These are phyloP conservation scores for Daldinia vernicosa DNA, from an alignment of 495 filamentous ascomycete genomes.

Conservation along the genomic window DNA sequence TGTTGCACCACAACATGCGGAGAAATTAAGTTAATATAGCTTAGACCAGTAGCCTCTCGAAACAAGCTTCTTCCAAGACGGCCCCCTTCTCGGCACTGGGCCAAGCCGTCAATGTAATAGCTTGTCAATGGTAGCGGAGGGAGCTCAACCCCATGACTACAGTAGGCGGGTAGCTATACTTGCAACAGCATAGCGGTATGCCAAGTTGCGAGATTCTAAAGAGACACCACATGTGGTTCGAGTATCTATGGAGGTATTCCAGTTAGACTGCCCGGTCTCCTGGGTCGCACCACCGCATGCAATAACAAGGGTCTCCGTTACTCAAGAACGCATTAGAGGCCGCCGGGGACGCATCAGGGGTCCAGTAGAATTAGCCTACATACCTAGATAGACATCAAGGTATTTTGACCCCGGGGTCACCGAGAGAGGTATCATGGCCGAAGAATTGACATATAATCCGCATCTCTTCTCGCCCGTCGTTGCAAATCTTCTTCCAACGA, in stretches of 20 bases:
- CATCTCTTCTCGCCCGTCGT: background rate
- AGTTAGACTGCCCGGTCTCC: slow-evolving; percentile 2
- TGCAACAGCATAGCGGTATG: background rate
- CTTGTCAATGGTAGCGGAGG: background rate
- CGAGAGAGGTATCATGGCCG: slow-evolving; percentile 6
- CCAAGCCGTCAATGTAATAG: background rate
- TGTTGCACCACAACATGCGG: background rate
- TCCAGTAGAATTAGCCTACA: slow-evolving; percentile 4
- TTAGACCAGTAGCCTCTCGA: background rate
- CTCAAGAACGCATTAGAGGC: background rate
- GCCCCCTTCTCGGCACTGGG: slow-evolving; percentile 16
- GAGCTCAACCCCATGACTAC: background rate
- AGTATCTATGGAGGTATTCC: background rate
- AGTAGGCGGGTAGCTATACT: slow-evolving; percentile 3
- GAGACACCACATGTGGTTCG: background rate
- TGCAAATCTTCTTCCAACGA: background rate
- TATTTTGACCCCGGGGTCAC: background rate
- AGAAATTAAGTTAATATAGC: background rate
- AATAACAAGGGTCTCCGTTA: slow-evolving; percentile 1
- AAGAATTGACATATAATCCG: slow-evolving; percentile 16
- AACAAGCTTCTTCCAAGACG: slow-evolving; percentile 24
- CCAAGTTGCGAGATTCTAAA: background rate
- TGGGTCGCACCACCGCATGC: background rate
- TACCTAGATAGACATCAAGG: background rate
- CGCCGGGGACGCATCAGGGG: background rate